Evolutionary conservation across 257 asterid species (phyloP), one percentile per base, ranked within the genome.

Genomic region (Coffea canephora): DNA sequence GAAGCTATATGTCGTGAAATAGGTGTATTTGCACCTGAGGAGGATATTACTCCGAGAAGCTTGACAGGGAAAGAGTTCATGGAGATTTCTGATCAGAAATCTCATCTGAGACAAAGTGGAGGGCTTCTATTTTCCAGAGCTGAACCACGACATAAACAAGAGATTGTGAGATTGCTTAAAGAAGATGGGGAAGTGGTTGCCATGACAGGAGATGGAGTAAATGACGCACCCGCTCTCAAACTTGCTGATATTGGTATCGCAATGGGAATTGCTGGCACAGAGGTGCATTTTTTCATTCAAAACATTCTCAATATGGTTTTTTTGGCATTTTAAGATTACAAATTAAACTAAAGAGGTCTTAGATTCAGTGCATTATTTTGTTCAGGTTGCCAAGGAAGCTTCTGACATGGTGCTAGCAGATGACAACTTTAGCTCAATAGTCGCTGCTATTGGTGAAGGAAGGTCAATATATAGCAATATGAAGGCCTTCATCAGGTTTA

Each of bases 121-220:
- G 97, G 99, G 78, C 95, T 96, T 87, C 91, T 96, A 65, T 92
- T 96, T 88, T 96, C 98, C 21, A 91, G 99, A 88, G 98, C 99
- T 83, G 99, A 96, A 82, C 99, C 99, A 71, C 89, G 95, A 86
- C 99, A 96, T 85, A 96, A 96, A 77, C 99, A 92, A 87, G 98
- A 96, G 73, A 96, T 96, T 77, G 99, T 96, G 88, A 96, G 96
- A 89, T 81, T 96, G 89, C 97, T 96, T 69, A 96, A 96, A 92
- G 97, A 92, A 80, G 91, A 76, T 16, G 99, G 97, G 76, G 99
- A 96, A 88, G 98, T 96, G 59, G 99, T 96, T 43, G 99, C 99
- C 34, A 96, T 96, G 99, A 96, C 99, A 27, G 99, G 99, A 59
- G 99, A 96, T 89, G 99, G 99, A 74, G 99, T 96, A 81, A 96